Evolutionary conservation across 768 basidiomycete species (phyloP).

Genomic region (Suillus discolor): DNA sequence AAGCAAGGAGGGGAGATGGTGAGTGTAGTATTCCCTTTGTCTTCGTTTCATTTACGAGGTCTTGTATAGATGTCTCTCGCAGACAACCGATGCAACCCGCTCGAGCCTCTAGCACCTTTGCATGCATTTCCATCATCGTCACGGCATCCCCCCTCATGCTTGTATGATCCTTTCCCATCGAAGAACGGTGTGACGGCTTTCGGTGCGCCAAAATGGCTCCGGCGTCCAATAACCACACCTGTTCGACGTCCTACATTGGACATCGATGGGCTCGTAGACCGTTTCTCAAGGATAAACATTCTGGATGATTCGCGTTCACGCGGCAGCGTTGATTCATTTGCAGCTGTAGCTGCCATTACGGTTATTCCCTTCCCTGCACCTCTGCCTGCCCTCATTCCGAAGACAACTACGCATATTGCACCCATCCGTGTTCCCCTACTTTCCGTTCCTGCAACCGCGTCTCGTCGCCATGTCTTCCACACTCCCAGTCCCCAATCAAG

Average conservation of each 20-base stretch:
- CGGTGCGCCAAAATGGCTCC: constrained; percentile 12
- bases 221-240: constrained; percentile 1
- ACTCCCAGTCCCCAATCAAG: constrained; percentile 20
- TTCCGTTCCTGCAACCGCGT: constrained; percentile 6
- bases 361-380: constrained; percentile 19
- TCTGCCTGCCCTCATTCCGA: constrained; percentile 18
- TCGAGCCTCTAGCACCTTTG: constrained; percentile 18
- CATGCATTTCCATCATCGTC: constrained; percentile 27
- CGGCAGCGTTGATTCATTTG: neutral
- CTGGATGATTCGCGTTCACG: constrained; percentile 14
- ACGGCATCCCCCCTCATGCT: too few species aligned
- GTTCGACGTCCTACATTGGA: neutral
- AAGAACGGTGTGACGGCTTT: constrained; percentile 10
- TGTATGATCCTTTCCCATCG: constrained; percentile 21
- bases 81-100: neutral
- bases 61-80: neutral
- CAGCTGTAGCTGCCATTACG: constrained; percentile 18
- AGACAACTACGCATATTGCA: neutral
- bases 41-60: neutral
- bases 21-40: neutral
- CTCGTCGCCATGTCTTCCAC: constrained; percentile 21
- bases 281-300: constrained; percentile 17
- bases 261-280: constrained; percentile 11
- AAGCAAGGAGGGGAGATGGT: constrained; percentile 14
- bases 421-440: constrained; percentile 12